Evolutionary conservation across 345 rosid species (phyloP), one percentile per base, ranked within the genome.

Genomic region (Murraya koenigii): DNA sequence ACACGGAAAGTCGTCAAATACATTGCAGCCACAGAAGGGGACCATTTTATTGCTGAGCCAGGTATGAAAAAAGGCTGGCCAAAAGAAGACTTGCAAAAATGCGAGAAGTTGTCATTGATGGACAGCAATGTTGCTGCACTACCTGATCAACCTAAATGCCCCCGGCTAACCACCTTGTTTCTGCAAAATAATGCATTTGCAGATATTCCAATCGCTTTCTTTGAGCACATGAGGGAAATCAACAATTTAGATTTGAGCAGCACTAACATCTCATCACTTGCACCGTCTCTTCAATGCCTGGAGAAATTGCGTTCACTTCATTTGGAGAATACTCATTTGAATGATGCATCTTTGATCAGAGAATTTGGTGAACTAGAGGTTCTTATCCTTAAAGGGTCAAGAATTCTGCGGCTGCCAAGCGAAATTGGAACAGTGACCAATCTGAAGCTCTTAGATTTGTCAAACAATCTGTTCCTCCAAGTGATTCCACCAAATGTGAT

Each of bases 401-500:
- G 54, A 1, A 77, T 87, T 61, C 28, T 10, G 8, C 36, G 67
- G 52, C 30, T 83, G 47, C 85, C 88, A 0, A 19, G 28, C 39
- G 84, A 68, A 32, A 47, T 85, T 1, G 80, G 64, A 33, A 61
- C 71, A n/a, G 28, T 85, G 61, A 69, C 60, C 17, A 54, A 47
- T 28, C 78, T 85, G 17, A 81, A 32, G 55, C 17, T 71, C 23
- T 74, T 85, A n/a, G 79, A 79, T 70, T 64, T 87, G 83, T 76
- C 62, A n/a, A 36, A 66, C 33, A 82, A 84, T 65, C 3, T 19
- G 19, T 0, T 74, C 10, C 85, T 84, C 4, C 13, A 75, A 60
- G 69, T 63, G 36, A 77, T 88, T 60, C 83, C 85, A 15, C 71
- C 76, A 11, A 77, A 80, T 74, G 67, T 85, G 23, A 25, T 85